A percentile compares a stretch with the other conserved stretches of the same genome.
These are phyloP conservation scores for Citrullus amarus DNA, from an alignment of 306 rosid species.

Conservation along the genomic window DNA sequence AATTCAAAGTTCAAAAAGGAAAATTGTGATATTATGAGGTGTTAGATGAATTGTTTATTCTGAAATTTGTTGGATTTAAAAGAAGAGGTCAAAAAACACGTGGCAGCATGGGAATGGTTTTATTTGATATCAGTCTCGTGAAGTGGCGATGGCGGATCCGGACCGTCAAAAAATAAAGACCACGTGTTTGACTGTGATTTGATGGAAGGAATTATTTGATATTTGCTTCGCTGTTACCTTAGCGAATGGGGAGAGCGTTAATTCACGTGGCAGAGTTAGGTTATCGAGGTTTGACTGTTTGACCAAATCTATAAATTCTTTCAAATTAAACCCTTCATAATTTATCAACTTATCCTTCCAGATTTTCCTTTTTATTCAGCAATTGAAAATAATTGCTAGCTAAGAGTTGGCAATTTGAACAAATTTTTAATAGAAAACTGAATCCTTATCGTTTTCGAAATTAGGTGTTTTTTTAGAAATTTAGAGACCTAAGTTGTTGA, in stretches of 20 bases:
- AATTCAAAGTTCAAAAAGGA: background rate
- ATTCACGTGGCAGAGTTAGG: background rate
- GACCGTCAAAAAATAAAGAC: background rate
- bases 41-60: background rate
- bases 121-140: background rate
- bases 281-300: conserved; percentile 3
- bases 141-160: background rate
- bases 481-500: no score
- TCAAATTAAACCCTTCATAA: background rate
- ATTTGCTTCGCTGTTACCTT: background rate
- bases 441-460: no score
- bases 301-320: background rate
- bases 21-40: background rate
- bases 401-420: no score
- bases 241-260: background rate
- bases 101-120: background rate
- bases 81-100: background rate
- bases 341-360: no score
- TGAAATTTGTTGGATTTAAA: background rate
- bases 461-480: no score
- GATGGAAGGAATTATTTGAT: background rate
- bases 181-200: background rate
- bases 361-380: no score
- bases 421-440: no score
- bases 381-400: no score